Evolutionary conservation across 2,329 filamentous ascomycete species (phyloP).

Genomic region (Aspergillus candidus): DNA sequence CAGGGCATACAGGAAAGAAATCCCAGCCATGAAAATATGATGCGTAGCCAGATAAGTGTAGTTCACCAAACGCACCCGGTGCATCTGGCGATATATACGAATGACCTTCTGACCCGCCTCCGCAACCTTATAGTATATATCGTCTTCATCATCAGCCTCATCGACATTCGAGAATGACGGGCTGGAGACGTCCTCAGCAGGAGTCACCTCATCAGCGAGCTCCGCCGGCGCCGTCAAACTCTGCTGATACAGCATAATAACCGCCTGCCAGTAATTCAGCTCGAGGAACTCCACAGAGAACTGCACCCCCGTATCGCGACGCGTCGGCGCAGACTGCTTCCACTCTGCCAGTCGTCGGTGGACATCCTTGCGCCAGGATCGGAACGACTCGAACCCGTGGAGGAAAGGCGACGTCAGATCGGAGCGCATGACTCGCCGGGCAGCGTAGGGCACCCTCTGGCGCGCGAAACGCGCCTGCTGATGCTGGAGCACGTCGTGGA

Average conservation of each 20-base stretch:
- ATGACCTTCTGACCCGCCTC: constrained; percentile 91
- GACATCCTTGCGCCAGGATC: constrained; percentile 82
- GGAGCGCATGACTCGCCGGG: constrained; percentile 69
- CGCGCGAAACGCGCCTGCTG: constrained; percentile 79
- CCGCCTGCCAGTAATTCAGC: constrained; percentile 94
- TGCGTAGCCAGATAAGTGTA: constrained; percentile 95
- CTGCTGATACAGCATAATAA: constrained; percentile 92
- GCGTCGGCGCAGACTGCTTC: constrained; percentile 75
- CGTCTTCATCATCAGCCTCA: constrained; percentile 67
- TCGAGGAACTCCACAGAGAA: constrained; percentile 89
- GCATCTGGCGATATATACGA: constrained; percentile 82
- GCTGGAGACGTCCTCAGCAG: constrained; percentile 54
- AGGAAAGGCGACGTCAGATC: constrained; percentile 80
- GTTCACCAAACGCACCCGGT: constrained; percentile 82
- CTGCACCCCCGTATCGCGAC: constrained; percentile 73
- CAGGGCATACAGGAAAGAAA: constrained; percentile 93
- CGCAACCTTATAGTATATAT: constrained; percentile 89
- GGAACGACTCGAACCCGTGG: constrained; percentile 74
- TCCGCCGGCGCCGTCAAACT: constrained; percentile 79
- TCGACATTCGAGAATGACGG: constrained; percentile 44
- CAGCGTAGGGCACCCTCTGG: constrained; percentile 55
- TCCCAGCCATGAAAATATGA: constrained; percentile 91
- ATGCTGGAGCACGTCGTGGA: constrained; percentile 86
- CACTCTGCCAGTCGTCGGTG: constrained; percentile 77
- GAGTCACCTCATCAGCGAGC: constrained; percentile 69